phyloP scores from a whole-genome alignment of 2,329 filamentous ascomycete species.

The Bretziella fagacearum region DNA sequence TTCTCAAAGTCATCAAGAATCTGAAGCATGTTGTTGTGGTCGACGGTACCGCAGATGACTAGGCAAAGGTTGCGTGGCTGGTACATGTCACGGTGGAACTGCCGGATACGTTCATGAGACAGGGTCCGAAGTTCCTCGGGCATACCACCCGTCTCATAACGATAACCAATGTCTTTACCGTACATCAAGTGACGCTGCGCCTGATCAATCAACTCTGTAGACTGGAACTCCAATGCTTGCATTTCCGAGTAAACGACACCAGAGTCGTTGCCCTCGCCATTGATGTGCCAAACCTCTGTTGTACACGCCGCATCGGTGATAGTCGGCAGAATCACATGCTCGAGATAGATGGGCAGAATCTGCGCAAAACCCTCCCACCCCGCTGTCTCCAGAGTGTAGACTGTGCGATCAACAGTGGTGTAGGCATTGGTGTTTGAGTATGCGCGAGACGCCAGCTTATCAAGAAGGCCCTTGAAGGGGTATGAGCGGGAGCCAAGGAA shows the following conservation, averaged over 20 bases:
- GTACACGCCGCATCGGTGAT: slow-evolving; percentile 85
- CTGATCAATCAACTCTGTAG: slow-evolving; percentile 74
- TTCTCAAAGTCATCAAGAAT: slow-evolving; percentile 81
- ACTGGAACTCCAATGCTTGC: slow-evolving; percentile 83
- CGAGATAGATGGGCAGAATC: slow-evolving; percentile 85
- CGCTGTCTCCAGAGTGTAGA: slow-evolving; percentile 86
- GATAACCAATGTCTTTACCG: slow-evolving; percentile 76
- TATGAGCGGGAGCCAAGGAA: slow-evolving; percentile 91
- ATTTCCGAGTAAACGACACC: slow-evolving; percentile 98
- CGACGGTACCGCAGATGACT: slow-evolving; percentile 78
- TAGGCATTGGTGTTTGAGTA: slow-evolving; percentile 94
- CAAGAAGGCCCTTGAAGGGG: slow-evolving; percentile 83
- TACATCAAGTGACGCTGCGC: slow-evolving; percentile 66
- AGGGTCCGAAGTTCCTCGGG: slow-evolving; percentile 78
- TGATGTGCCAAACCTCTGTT: slow-evolving; percentile 91
- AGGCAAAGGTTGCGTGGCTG: slow-evolving; percentile 90
- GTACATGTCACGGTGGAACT: slow-evolving; percentile 93
- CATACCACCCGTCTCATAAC: slow-evolving; percentile 97
- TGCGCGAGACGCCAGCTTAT: slow-evolving; percentile 81
- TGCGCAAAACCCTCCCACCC: slow-evolving; percentile 96
- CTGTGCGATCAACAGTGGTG: slow-evolving; percentile 92
- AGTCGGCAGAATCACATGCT: slow-evolving; percentile 82
- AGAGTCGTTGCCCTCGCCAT: slow-evolving; percentile 85
- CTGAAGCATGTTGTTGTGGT: slow-evolving; percentile 61
- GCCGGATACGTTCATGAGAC: slow-evolving; percentile 77